These are phyloP conservation scores for Oidiodendron maius DNA, from an alignment of 495 filamentous ascomycete species.

Conservation along the genomic window DNA sequence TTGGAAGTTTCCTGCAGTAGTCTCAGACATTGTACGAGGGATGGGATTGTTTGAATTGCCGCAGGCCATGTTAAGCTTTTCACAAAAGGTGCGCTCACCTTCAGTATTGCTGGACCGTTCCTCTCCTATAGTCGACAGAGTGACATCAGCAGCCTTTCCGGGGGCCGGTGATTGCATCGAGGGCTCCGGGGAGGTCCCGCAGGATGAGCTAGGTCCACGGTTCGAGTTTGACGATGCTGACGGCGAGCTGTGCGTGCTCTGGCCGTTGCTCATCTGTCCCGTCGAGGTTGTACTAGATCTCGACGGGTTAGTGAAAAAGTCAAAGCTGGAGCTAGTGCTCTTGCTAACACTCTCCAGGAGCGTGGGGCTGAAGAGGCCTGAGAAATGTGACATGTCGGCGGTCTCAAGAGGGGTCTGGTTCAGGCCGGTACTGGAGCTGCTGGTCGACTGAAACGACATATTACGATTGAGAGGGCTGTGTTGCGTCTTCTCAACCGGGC, in stretches of 20 bases:
- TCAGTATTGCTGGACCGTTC: conserved; percentile 34
- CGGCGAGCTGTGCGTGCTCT: conserved; percentile 45
- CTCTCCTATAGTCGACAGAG: conserved; percentile 49
- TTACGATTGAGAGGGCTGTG: conserved; percentile 20
- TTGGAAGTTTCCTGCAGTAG: conserved; percentile 23
- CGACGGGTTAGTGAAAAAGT: conserved; percentile 16
- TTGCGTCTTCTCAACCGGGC: conserved; percentile 11
- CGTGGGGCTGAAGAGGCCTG: conserved; percentile 41
- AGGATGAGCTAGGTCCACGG: conserved; percentile 65
- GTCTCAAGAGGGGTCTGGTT: conserved; percentile 14
- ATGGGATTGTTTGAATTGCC: conserved; percentile 65
- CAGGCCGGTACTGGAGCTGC: conserved; percentile 3
- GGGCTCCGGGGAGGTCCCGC: conserved; percentile 56
- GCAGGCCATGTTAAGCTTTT: conserved; percentile 66
- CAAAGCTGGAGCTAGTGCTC: conserved; percentile 17
- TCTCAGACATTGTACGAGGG: conserved; percentile 34
- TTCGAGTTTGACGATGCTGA: conserved; percentile 56
- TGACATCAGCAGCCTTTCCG: conserved; percentile 56
- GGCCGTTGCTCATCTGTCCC: conserved; percentile 34
- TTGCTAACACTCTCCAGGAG: conserved; percentile 33
- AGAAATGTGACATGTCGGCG: conserved; percentile 21
- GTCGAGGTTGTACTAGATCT: conserved; percentile 56
- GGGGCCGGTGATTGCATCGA: conserved; percentile 42
- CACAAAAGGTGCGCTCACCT: conserved; percentile 50
- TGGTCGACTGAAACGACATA: conserved; percentile 8